A percentile compares a stretch with the other conserved stretches of the same genome.
Conservation (phyloP, 2,329 filamentous ascomycete species). For the Raffaelea deltoideospora region DNA sequence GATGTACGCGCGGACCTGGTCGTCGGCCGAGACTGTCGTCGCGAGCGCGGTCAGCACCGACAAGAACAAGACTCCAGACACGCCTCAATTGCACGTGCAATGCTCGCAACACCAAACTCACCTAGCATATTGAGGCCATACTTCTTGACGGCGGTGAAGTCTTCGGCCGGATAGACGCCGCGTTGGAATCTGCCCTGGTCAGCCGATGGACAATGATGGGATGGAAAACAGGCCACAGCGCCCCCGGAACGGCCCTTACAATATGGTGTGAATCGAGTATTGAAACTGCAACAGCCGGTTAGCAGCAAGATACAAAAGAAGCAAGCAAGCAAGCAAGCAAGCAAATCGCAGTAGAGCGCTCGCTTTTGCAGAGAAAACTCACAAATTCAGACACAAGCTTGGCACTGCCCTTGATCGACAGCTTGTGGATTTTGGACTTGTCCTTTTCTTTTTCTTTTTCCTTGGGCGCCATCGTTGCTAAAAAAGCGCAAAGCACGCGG, state of each 20-base stretch:
- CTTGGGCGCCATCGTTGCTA: conserved; percentile 8
- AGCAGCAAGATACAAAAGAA: neutral
- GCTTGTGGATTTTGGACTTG: conserved; percentile 87
- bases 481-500: no score
- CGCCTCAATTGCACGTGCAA: no score
- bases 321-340: neutral
- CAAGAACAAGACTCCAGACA: neutral
- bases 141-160: conserved; percentile 96
- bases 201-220: neutral
- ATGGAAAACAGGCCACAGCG: neutral
- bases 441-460: conserved; percentile 33
- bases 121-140: conserved; percentile 97
- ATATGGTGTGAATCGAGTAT: conserved; percentile 94
- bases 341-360: neutral
- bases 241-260: conserved; percentile 51
- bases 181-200: conserved; percentile 55
- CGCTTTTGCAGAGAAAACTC: conserved; percentile 24
- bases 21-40: conserved; percentile 69
- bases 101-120: conserved; percentile 21
- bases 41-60: neutral
- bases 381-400: conserved; percentile 94
- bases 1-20: conserved; percentile 98
- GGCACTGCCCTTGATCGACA: conserved; percentile 69
- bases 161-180: conserved; percentile 78
- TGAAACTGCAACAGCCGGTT: conserved; percentile 50